Percentiles rank a stretch among this genome's conserved stretches.
These are phyloP conservation scores for Apiotrichum porosum DNA, from an alignment of 1,284 basidiomycete species.

Conservation along the genomic window DNA sequence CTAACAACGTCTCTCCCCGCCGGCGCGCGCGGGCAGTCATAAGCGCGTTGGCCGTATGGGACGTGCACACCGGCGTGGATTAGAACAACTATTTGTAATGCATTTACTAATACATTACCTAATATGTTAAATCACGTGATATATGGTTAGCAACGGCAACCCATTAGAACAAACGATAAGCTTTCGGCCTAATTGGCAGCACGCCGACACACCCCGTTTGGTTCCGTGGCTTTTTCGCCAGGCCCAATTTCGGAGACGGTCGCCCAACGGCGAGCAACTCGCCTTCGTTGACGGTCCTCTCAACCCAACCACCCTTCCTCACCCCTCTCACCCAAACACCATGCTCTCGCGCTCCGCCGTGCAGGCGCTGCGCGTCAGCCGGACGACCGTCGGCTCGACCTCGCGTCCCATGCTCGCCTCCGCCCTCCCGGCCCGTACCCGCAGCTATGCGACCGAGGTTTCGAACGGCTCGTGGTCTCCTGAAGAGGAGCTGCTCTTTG, in stretches of 20 bases:
- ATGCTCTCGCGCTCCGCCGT: constrained; percentile 27
- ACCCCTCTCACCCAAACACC: not conserved
- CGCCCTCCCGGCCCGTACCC: constrained; percentile 1
- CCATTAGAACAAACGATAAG: too few species aligned
- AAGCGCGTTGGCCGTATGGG: too few species aligned
- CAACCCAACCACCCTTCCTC: not conserved
- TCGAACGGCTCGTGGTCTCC: not conserved
- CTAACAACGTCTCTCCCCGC: not conserved
- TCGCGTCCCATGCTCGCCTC: constrained; percentile 10
- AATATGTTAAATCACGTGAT: too few species aligned
- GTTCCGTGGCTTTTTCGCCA: constrained; percentile 1
- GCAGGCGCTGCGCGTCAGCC: constrained; percentile 9
- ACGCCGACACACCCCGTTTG: not conserved
- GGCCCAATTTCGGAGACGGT: constrained; percentile 18
- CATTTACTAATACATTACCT: too few species aligned
- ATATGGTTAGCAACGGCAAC: too few species aligned
- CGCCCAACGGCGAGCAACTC: not conserved
- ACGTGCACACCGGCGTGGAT: too few species aligned
- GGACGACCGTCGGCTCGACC: constrained; percentile 20
- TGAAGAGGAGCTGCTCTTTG: constrained; percentile 20
- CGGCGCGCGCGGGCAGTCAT: too few species aligned
- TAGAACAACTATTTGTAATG: too few species aligned
- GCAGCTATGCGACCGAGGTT: constrained; percentile 24
- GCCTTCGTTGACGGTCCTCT: not conserved
- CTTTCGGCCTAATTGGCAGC: too few species aligned